Percentiles rank a stretch among this genome's conserved stretches.
Conservation (phyloP, 2,329 filamentous ascomycete genomes). For the Stachybotrys elegans region DNA sequence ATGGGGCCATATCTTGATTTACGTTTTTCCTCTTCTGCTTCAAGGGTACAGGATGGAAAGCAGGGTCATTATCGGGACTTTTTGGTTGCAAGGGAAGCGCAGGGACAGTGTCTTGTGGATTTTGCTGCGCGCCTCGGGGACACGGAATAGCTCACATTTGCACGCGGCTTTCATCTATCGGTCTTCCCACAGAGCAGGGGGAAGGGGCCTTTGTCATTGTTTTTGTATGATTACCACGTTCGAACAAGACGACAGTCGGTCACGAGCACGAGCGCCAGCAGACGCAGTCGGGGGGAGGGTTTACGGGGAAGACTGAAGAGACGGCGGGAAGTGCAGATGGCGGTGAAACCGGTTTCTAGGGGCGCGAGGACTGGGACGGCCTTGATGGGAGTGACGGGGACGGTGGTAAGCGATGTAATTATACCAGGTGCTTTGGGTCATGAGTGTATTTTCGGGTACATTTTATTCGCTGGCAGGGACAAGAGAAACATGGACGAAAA, state of each 20-base stretch:
- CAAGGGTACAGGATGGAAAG: constrained; percentile 19
- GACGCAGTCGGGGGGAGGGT: background rate
- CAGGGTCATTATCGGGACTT: constrained; percentile 17
- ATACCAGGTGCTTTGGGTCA: constrained; percentile 1
- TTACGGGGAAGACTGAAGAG: background rate
- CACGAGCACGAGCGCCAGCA: background rate
- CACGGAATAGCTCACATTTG: background rate
- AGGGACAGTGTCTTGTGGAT: background rate
- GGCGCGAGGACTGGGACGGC: constrained; percentile 13
- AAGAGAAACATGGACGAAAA: background rate
- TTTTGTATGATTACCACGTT: background rate
- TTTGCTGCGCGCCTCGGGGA: background rate
- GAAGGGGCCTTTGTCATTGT: background rate
- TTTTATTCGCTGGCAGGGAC: background rate
- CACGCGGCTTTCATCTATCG: background rate
- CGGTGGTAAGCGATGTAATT: constrained; percentile 6
- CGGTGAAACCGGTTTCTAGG: background rate
- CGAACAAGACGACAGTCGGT: background rate
- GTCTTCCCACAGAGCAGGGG: background rate
- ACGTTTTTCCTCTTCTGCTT: constrained; percentile 17
- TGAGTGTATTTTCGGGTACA: too few relatives aligned
- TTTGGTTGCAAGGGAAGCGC: constrained; percentile 16
- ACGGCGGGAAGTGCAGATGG: background rate
- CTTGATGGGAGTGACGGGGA: too few relatives aligned
- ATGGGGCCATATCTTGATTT: too few relatives aligned